Conservation (phyloP, 768 basidiomycete species). For the Suillus decipiens region DNA sequence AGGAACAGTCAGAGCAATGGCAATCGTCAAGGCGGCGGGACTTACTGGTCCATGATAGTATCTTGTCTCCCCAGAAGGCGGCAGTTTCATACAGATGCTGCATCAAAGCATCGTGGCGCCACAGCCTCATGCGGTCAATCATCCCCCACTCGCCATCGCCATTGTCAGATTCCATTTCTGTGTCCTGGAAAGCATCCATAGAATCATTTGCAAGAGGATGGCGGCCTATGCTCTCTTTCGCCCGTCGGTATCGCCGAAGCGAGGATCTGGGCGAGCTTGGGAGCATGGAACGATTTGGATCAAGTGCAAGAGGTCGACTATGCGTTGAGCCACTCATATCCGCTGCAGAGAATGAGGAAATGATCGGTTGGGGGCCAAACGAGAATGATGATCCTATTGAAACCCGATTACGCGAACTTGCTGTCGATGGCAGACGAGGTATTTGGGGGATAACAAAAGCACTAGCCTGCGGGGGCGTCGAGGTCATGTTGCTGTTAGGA, state of each 20-base stretch:
- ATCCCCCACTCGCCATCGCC: constrained; percentile 78
- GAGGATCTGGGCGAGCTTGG: constrained; percentile 75
- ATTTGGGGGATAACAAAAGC: constrained; percentile 46
- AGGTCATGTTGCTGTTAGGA: constrained; percentile 25
- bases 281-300: constrained; percentile 80
- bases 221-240: constrained; percentile 53
- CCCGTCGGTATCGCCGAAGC: constrained; percentile 54
- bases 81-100: constrained; percentile 98
- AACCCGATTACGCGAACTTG: constrained; percentile 57
- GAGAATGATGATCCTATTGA: constrained; percentile 84
- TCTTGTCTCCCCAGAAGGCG: constrained; percentile 98
- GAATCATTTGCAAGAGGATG: constrained; percentile 83
- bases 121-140: constrained; percentile 93
- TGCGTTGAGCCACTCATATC: constrained; percentile 63
- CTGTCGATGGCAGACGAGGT: constrained; percentile 54
- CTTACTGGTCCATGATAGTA: constrained; percentile 93
- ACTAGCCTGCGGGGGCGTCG: constrained; percentile 52
- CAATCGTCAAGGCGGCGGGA: constrained; percentile 27
- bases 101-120: constrained; percentile 98
- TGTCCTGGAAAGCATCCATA: constrained; percentile 71
- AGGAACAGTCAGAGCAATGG: not conserved
- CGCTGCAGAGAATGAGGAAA: constrained; percentile 68
- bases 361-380: constrained; percentile 75
- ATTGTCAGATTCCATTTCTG: constrained; percentile 57
- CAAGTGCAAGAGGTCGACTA: constrained; percentile 58